These are phyloP conservation scores for Candida pseudofarinosa DNA, from an alignment of 805 yeast genomes.

Conservation along the genomic window DNA sequence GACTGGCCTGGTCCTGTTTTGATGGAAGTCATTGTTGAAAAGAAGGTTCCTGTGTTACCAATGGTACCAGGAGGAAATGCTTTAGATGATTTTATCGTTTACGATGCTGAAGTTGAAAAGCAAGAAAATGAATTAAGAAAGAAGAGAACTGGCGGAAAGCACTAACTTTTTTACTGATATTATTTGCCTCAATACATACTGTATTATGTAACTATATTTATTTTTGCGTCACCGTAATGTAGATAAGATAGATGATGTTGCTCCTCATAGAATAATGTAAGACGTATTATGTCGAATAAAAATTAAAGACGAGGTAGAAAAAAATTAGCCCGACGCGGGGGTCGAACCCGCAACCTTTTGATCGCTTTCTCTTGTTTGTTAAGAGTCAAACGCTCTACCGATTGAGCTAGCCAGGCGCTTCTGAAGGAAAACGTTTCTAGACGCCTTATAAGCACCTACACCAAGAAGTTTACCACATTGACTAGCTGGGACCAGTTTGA, in stretches of 20 bases:
- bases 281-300: too few relatives aligned
- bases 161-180: conserved; percentile 35
- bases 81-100: conserved; percentile 85
- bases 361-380: conserved; percentile 10
- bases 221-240: too few relatives aligned
- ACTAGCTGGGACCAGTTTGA: too few relatives aligned
- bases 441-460: too few relatives aligned
- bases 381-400: conserved; percentile 15
- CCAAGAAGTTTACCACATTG: too few relatives aligned
- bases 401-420: conserved; percentile 15
- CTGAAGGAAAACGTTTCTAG: too few relatives aligned
- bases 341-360: conserved; percentile 34
- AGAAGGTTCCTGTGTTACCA: conserved; percentile 94
- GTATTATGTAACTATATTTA: too few relatives aligned
- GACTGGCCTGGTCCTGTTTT: conserved; percentile 79
- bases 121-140: conserved; percentile 64
- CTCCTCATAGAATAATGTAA: too few relatives aligned
- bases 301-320: conserved; percentile 9
- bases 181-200: too few relatives aligned
- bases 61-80: conserved; percentile 98
- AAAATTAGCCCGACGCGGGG: conserved; percentile 29
- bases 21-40: conserved; percentile 86
- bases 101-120: conserved; percentile 77
- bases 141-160: conserved; percentile 70
- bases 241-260: too few relatives aligned